phyloP scores from a whole-genome alignment of 768 basidiomycete genomes.

The Mycena floridula region DNA sequence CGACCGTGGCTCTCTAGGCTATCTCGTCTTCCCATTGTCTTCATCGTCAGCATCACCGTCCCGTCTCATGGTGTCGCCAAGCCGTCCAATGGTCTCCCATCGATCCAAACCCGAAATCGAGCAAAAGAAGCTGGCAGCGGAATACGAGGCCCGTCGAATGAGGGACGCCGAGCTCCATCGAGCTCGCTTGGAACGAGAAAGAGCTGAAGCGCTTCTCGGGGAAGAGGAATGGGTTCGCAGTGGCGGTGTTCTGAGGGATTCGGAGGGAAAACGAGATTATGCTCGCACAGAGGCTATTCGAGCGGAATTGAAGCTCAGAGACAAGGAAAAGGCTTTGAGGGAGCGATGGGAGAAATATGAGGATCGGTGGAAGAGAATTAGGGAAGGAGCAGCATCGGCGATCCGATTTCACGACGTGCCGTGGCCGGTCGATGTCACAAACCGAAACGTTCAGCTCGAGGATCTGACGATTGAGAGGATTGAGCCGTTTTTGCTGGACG shows the following conservation, averaged over 20 bases:
- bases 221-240: slow-evolving; percentile 58
- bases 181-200: slow-evolving; percentile 25
- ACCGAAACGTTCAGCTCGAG: slow-evolving; percentile 13
- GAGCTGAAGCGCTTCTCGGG: slow-evolving; percentile 35
- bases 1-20: not conserved
- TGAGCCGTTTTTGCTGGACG: slow-evolving; percentile 44
- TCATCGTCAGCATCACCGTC: not conserved
- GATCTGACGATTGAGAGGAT: slow-evolving; percentile 34
- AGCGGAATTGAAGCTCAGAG: slow-evolving; percentile 38
- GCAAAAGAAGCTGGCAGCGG: not conserved
- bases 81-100: not conserved
- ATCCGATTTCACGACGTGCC: slow-evolving; percentile 50
- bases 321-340: slow-evolving; percentile 30
- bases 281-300: slow-evolving; percentile 43
- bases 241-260: slow-evolving; percentile 50
- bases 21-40: not conserved
- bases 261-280: slow-evolving; percentile 40
- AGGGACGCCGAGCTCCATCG: slow-evolving; percentile 9
- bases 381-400: slow-evolving; percentile 13
- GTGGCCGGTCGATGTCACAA: slow-evolving; percentile 43
- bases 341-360: slow-evolving; percentile 52
- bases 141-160: not conserved
- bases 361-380: slow-evolving; percentile 38
- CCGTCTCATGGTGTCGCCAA: not conserved
- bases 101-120: not conserved